Evolutionary conservation across 768 basidiomycete genomes (phyloP), one percentile per base, ranked within the genome.

Genomic region (Suillus hirtellus): DNA sequence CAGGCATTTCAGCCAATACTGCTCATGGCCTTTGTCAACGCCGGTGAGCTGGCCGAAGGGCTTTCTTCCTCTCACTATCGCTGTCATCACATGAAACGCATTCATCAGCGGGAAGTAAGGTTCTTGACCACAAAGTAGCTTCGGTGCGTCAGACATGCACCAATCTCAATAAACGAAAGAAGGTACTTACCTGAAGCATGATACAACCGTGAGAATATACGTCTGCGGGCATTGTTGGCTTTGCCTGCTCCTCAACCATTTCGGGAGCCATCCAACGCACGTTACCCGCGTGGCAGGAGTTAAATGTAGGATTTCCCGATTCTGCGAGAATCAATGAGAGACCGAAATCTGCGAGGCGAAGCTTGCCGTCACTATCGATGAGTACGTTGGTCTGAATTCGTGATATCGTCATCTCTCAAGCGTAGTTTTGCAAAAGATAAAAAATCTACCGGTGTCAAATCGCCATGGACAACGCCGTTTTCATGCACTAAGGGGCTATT

Each of bases 171-270:
- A 5, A 27, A 12, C 4, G 10, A 58, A 19, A 77, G 4, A 17
- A 62, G 1, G 40, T 78, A 56, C 38, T 5, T 4, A 40, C 64
- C 64, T 65, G 64, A 10, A 63, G 46, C 34, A 68, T 66, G 21
- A 81, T 75, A 66, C 79, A 78, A 3, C 80, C 80, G 60, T 78
- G 78, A 0, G 81, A 81, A 15, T 76, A 80, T 14, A 73, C 61
- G 65, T 80, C 79, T 2, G 73, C 68, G 27, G 27, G 27, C 27
- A 27, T 27, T 11, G 78, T 77, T 9, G 69, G 56, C 21, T 19
- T 58, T 19, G 24, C 27, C 5, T 10, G 55, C 19, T 60, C 64
- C 27, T 53, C 64, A 34, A 75, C 53, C 44, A 81, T 68, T 60
- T 80, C 79, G 2, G 70, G 68, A 2, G 79, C 76, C 76, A 80